Base-by-base conservation (phyloP, 306 rosid genomes). In the Canavalia gladiata region DNA sequence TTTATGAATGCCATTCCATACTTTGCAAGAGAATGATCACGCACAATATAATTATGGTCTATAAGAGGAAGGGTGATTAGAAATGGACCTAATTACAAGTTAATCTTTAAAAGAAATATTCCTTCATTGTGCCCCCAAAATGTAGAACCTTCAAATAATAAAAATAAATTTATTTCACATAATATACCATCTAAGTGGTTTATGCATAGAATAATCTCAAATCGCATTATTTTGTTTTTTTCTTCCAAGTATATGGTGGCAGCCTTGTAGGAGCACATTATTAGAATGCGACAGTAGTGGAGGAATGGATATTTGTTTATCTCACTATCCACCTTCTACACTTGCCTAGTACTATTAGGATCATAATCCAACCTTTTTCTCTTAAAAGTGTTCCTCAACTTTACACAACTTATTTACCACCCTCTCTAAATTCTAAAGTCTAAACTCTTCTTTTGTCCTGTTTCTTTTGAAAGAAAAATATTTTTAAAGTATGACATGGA, bases 191-290 rank as follows among this genome's bases (percentile, higher is more conserved):
- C 11, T 28, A 30, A 30, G 51, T 34, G 62, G 81, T 50, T 47
- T 68, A 68, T 82, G 13, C 77, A 39, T 8, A 50, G 77, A 68
- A 75, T 82, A 75, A 82, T 67, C 66, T 67, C 73, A 76, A 76
- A 49, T 35, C 42, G 39, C 64, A 50, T 69, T 57, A 35, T 8
- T 72, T 65, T 2, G 25, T 8, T 55, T 18, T 18, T 77, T 41
- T 63, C 42, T 59, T 2, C 29, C 45, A 47, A 46, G 54, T 67
- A 59, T 69, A 66, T 67, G 81, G 87, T 88, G 89, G 84, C 70
- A 65, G 87, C 88, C 88, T 52, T 51, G 89, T 88, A 65, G 87
- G 83, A 88, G 54, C 67, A 75, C 89, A 83, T 41, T 73, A 81
- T 11, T 77, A 70, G 52, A 39, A 2, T 37, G 29, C 6, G 9